Percentiles rank a stretch among this genome's conserved stretches.
Conservation (phyloP, 352 stramenopile species). For the Elongisporangium anandrum region DNA sequence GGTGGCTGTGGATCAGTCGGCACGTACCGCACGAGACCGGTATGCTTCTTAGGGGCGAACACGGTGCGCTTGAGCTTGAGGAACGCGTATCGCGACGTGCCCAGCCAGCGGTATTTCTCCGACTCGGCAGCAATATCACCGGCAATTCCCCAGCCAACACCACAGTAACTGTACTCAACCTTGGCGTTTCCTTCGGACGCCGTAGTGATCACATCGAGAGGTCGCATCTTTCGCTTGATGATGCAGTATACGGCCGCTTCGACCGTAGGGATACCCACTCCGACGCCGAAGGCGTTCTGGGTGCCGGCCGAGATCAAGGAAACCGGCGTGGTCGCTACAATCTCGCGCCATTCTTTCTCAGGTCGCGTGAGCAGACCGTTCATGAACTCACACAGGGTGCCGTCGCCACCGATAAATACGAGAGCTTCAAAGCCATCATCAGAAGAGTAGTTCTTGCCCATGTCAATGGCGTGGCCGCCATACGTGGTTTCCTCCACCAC, state of each 20-base stretch:
- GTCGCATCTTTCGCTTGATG: conserved; percentile 79
- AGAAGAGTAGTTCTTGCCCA: conserved; percentile 66
- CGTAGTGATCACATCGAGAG: conserved; percentile 73
- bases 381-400: conserved; percentile 81
- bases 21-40: conserved; percentile 62
- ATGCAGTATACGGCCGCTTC: conserved; percentile 76
- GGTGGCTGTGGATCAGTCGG: conserved; percentile 55
- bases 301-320: conserved; percentile 79
- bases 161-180: conserved; percentile 81
- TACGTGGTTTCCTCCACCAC: conserved; percentile 75
- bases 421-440: conserved; percentile 77
- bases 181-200: conserved; percentile 43
- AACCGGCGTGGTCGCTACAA: conserved; percentile 73
- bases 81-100: conserved; percentile 67
- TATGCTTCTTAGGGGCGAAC: conserved; percentile 58
- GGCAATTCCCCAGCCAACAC: conserved; percentile 69
- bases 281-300: conserved; percentile 76
- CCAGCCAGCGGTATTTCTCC: conserved; percentile 78
- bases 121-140: conserved; percentile 76
- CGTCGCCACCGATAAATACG: conserved; percentile 75
- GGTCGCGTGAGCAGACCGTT: conserved; percentile 67
- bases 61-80: conserved; percentile 71
- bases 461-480: conserved; percentile 66
- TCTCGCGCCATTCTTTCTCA: conserved; percentile 78
- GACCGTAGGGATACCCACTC: conserved; percentile 65